phyloP scores from a whole-genome alignment of 441 rosid species.

The Populus hybrid region DNA sequence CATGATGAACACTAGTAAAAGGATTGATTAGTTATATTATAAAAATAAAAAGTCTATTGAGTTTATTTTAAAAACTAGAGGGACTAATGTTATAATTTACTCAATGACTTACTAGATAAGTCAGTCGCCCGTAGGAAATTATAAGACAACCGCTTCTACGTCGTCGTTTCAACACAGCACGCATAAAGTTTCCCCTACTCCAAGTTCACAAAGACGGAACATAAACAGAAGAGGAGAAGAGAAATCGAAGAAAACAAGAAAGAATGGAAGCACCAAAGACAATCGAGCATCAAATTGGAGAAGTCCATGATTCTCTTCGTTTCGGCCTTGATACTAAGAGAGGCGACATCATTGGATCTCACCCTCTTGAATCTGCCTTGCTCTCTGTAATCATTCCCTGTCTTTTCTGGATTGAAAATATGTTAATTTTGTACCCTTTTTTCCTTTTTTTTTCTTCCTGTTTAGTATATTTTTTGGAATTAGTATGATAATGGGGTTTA shows the following conservation, averaged over 20 bases:
- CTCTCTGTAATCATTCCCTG: constrained; percentile 45
- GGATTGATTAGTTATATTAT: too few relatives aligned
- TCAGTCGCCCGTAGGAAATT: neutral
- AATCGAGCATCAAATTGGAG: constrained; percentile 74
- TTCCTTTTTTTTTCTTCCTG: too few relatives aligned
- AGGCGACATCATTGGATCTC: constrained; percentile 80
- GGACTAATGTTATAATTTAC: neutral
- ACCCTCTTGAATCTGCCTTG: constrained; percentile 75
- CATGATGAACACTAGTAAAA: too few relatives aligned
- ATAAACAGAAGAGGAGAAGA: neutral
- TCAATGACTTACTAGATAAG: neutral
- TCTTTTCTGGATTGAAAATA: neutral
- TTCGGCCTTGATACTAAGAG: constrained; percentile 82
- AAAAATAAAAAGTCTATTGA: too few relatives aligned
- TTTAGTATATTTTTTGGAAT: neutral
- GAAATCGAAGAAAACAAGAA: neutral
- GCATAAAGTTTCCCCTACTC: neutral
- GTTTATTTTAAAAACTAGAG: neutral
- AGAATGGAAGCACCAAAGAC: constrained; percentile 58
- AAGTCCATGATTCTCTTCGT: constrained; percentile 60
- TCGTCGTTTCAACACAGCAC: neutral
- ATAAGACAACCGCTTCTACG: neutral
- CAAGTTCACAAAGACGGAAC: neutral
- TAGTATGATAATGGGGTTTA: neutral
- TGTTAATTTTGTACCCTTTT: neutral